phyloP scores from a whole-genome alignment of 768 basidiomycete genomes.

The Serpula lacrymans region DNA sequence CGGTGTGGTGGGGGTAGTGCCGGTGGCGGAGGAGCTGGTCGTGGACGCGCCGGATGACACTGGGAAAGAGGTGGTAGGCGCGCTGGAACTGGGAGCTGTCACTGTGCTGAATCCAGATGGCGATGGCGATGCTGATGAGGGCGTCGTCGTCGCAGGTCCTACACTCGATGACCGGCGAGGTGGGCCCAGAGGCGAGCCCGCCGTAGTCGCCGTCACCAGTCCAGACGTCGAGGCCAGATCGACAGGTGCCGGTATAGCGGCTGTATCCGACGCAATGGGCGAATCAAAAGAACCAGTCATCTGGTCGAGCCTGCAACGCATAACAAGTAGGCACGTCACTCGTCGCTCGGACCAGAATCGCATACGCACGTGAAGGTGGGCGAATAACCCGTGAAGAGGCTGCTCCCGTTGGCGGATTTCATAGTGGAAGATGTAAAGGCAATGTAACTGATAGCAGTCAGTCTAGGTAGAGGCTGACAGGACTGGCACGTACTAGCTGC shows the following conservation, averaged over 20 bases:
- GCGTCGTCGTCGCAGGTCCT: slow-evolving; percentile 12
- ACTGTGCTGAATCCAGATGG: background rate
- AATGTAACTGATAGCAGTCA: slow-evolving; percentile 48
- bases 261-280: slow-evolving; percentile 48
- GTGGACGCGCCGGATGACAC: slow-evolving; percentile 8
- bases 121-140: slow-evolving; percentile 4
- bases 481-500: slow-evolving; percentile 47
- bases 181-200: slow-evolving; percentile 15
- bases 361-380: slow-evolving; percentile 51
- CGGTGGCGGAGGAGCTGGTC: slow-evolving; percentile 30
- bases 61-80: slow-evolving; percentile 3
- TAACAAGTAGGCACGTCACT: slow-evolving; percentile 8
- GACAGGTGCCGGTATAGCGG: slow-evolving; percentile 38
- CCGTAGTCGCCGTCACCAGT: slow-evolving; percentile 11
- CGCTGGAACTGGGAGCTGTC: slow-evolving; percentile 4
- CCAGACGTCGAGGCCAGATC: too few relatives aligned
- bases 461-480: slow-evolving; percentile 1
- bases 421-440: slow-evolving; percentile 45
- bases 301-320: slow-evolving; percentile 41
- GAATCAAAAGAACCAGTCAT: slow-evolving; percentile 59
- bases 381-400: slow-evolving; percentile 43
- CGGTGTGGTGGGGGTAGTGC: slow-evolving; percentile 29
- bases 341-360: background rate
- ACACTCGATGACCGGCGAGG: slow-evolving; percentile 7
- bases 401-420: slow-evolving; percentile 23